Conservation (phyloP, 805 yeast genomes). For the Danielozyma ontarioensis region DNA sequence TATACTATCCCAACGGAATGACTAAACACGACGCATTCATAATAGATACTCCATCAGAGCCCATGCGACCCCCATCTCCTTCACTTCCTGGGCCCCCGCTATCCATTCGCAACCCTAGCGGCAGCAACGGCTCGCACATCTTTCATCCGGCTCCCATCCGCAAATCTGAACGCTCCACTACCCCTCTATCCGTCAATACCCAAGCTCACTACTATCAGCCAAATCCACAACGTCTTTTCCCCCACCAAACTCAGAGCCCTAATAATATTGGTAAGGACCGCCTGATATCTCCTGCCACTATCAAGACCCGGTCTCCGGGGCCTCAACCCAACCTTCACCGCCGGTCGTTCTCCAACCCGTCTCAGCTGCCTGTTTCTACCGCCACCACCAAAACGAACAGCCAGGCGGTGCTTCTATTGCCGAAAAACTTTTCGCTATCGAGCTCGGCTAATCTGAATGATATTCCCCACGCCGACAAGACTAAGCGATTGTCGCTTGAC, state of each 20-base stretch:
- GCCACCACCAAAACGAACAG: constrained; percentile 14
- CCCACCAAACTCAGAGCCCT: constrained; percentile 1
- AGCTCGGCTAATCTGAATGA: constrained; percentile 1
- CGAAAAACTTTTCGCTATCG: constrained; percentile 39
- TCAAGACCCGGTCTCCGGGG: constrained; percentile 6
- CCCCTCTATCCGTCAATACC: constrained; percentile 4
- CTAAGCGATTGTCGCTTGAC: constrained; percentile 25
- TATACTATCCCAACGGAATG: constrained; percentile 66
- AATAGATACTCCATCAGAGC: constrained; percentile 39
- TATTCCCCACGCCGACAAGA: constrained; percentile 5
- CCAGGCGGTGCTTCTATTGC: constrained; percentile 46
- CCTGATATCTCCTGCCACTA: constrained; percentile 21
- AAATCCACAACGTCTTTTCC: constrained; percentile 25
- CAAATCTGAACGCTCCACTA: constrained; percentile 1
- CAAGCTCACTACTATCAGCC: constrained; percentile 23
- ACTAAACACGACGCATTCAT: constrained; percentile 57
- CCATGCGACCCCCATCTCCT: constrained; percentile 3
- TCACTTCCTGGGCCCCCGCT: constrained; percentile 1
- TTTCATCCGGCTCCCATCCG: constrained; percentile 1
- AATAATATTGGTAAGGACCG: constrained; percentile 14
- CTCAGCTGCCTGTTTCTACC: constrained; percentile 12
- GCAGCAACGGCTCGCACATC: constrained; percentile 1
- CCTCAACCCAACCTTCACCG: constrained; percentile 19
- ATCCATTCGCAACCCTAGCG: constrained; percentile 3
- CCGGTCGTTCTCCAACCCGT: constrained; percentile 32